Evolutionary conservation across 2,329 filamentous ascomycete species (phyloP).

Genomic region (Aspergillus clavatus): DNA sequence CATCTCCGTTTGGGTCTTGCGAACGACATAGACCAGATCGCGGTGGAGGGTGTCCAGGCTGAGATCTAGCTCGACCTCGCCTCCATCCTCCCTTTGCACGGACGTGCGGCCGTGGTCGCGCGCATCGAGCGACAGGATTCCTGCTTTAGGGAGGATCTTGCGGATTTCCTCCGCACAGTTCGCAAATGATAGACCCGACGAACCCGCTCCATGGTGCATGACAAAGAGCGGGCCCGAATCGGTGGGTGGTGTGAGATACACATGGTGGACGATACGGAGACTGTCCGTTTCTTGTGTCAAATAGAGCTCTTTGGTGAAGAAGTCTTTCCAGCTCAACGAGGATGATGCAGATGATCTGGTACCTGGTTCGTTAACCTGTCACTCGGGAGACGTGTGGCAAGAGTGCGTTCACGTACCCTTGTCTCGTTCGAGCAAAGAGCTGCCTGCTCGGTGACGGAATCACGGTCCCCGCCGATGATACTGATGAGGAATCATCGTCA

Average conservation of each 20-base stretch:
- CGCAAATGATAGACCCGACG: conserved; percentile 88
- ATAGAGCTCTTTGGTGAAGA: conserved; percentile 83
- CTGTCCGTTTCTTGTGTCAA: conserved; percentile 45
- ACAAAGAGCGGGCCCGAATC: conserved; percentile 78
- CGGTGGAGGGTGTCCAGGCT: conserved; percentile 65
- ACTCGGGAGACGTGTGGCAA: not conserved
- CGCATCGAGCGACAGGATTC: conserved; percentile 79
- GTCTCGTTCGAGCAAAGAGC: conserved; percentile 62
- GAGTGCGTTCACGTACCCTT: conserved; percentile 50
- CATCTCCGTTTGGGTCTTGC: conserved; percentile 63
- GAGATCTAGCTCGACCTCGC: conserved; percentile 54
- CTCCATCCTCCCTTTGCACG: conserved; percentile 29
- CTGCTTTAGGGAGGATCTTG: conserved; percentile 70
- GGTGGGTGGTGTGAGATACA: conserved; percentile 75
- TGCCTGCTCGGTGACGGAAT: conserved; percentile 70
- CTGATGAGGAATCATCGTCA: conserved; percentile 74
- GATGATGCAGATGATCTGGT: conserved; percentile 46
- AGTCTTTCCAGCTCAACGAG: conserved; percentile 78
- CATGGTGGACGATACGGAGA: conserved; percentile 65
- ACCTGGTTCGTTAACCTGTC: conserved; percentile 5
- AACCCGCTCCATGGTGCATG: conserved; percentile 91
- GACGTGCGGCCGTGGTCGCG: conserved; percentile 74
- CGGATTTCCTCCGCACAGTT: conserved; percentile 72
- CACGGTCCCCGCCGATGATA: conserved; percentile 88
- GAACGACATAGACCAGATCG: conserved; percentile 68